Percentiles rank a stretch among this genome's conserved stretches.
Evolutionary conservation across 345 rosid genomes (phyloP).

Genomic region (Draba incana): DNA sequence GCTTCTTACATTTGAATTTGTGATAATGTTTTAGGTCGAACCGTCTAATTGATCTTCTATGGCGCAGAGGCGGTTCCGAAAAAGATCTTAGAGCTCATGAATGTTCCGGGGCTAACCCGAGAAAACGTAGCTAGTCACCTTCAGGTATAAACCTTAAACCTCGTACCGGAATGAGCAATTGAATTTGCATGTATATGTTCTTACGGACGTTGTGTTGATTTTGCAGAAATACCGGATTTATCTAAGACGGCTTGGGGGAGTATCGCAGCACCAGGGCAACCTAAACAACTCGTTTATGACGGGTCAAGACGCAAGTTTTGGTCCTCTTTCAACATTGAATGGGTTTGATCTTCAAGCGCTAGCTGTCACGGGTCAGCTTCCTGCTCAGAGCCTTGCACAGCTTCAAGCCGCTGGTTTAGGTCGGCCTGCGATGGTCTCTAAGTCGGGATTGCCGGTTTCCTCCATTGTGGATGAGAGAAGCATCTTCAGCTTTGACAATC

Average conservation of each 20-base stretch:
- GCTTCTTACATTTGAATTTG: neutral
- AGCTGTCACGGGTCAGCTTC: slow-evolving; percentile 82
- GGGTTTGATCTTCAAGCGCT: slow-evolving; percentile 85
- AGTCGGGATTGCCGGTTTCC: slow-evolving; percentile 51
- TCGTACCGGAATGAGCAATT: neutral
- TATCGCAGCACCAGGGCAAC: slow-evolving; percentile 68
- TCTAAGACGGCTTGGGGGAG: slow-evolving; percentile 94
- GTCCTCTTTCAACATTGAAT: slow-evolving; percentile 60
- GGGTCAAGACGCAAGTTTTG: slow-evolving; percentile 71
- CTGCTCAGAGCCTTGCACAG: slow-evolving; percentile 85
- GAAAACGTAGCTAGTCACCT: slow-evolving; percentile 94
- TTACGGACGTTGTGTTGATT: slow-evolving; percentile 8
- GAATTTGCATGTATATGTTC: neutral
- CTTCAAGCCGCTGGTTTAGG: slow-evolving; percentile 89
- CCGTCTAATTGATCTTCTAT: neutral
- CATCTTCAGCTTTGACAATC: slow-evolving; percentile 80
- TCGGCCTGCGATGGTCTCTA: slow-evolving; percentile 56
- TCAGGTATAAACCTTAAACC: slow-evolving; percentile 58
- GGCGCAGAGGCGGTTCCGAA: slow-evolving; percentile 86
- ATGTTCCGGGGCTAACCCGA: slow-evolving; percentile 87
- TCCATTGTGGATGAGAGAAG: slow-evolving; percentile 76
- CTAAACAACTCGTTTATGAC: slow-evolving; percentile 62
- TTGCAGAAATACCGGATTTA: slow-evolving; percentile 91
- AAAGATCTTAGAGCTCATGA: slow-evolving; percentile 91
- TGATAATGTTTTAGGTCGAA: slow-evolving; percentile 3